Evolutionary conservation across 73 alveolate species (phyloP).

Genomic region (Paramecium bursaria): DNA sequence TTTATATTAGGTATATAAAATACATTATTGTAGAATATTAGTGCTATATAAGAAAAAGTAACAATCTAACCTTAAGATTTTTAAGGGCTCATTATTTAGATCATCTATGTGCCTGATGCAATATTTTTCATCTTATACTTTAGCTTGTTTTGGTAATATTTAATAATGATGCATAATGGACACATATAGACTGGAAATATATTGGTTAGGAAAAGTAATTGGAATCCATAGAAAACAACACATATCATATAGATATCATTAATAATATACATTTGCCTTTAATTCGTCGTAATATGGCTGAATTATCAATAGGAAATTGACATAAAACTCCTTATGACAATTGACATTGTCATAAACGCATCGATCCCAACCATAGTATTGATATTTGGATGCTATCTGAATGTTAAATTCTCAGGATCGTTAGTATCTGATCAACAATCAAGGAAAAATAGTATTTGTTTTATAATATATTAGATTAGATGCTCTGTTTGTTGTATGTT

Average conservation of each 20-base stretch:
- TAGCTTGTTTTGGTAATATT: slow-evolving; percentile 28
- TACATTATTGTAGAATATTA: background rate
- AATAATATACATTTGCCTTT: background rate
- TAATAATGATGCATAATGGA: slow-evolving; percentile 51
- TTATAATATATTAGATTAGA: background rate
- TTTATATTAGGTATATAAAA: background rate
- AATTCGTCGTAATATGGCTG: background rate
- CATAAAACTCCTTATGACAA: slow-evolving; percentile 6
- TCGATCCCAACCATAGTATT: slow-evolving; percentile 22
- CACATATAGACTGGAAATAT: slow-evolving; percentile 35
- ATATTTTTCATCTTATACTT: slow-evolving; percentile 23
- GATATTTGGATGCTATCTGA: slow-evolving; percentile 13
- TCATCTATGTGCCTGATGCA: slow-evolving; percentile 52
- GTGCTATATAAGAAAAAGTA: background rate
- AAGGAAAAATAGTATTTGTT: background rate
- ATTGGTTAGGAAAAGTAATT: background rate
- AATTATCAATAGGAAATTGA: background rate
- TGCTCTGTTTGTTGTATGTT: background rate
- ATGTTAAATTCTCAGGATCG: slow-evolving; percentile 36
- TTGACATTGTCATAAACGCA: slow-evolving; percentile 43
- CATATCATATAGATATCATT: background rate
- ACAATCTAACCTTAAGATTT: background rate
- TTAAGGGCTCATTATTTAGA: slow-evolving; percentile 22
- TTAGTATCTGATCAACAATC: slow-evolving; percentile 17
- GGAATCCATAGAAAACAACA: slow-evolving; percentile 38